Evolutionary conservation across 805 yeast species (phyloP), one percentile per base, ranked within the genome.

Genomic region (Vanderwaltozyma polyspora): DNA sequence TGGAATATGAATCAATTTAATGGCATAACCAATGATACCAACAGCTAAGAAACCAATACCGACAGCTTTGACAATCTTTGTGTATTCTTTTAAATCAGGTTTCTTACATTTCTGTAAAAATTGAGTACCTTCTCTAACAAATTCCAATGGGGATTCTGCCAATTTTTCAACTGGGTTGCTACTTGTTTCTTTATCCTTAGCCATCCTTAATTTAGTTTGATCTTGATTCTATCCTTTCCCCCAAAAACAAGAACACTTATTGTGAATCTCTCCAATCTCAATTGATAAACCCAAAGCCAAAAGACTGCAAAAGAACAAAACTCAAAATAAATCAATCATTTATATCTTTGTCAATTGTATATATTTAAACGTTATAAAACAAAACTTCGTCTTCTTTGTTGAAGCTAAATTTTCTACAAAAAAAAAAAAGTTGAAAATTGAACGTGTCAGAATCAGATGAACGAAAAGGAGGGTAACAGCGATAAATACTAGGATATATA

Each of bases 21-120:
- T 91, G 54, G 79, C 82, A 66, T 86, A 89, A 38, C 98, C 98
- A 54, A 91, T 93, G 52, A 84, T 80, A 56, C 98, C 98, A 87
- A 89, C 91, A 75, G 89, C 89, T 50, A 89, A 68, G 64, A 89
- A 89, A 48, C 98, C 98, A 44, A 87, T 71, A 52, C 97, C 97
- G 34, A 89, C 97, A 34, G 96, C 96, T 64, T 91, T 81, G 44
- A 91, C 73, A 55, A 89, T 81, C 62, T 80, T 79, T 39, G 77
- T 51, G 70, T 83, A 89, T 65, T 89, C 98, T 59, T 80, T 83
- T 57, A 71, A 66, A 59, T 77, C 78, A 48, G 98, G 98, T 66
- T 91, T 89, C 55, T 91, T 79, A 68, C 97, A 89, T 63, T 84
- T 84, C 58, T 75, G 73, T 51, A 91, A 69, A 60, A 91, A 91